A percentile compares a stretch with the other conserved stretches of the same genome.
Conservation (phyloP, 2,329 filamentous ascomycete species). For the Fusarium heterosporum region DNA sequence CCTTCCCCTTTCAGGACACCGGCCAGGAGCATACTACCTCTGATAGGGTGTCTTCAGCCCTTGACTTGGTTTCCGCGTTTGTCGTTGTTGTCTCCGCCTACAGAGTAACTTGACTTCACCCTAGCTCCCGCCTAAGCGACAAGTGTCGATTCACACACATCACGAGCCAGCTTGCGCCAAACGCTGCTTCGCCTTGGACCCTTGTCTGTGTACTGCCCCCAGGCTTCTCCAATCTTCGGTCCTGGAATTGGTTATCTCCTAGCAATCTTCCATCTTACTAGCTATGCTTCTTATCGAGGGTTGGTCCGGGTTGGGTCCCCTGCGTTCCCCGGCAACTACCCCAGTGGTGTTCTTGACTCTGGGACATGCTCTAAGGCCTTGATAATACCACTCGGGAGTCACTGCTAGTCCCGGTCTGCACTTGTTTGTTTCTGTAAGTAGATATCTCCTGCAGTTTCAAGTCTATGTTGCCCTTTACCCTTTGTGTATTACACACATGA, state of each 20-base stretch:
- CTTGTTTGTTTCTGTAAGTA: slow-evolving; percentile 19
- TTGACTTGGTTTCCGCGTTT: slow-evolving; percentile 34
- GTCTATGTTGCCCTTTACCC: slow-evolving; percentile 32
- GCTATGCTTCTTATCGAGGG: slow-evolving; percentile 29
- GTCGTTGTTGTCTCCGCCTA: slow-evolving; percentile 11
- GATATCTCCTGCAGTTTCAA: slow-evolving; percentile 38
- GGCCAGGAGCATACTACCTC: slow-evolving; percentile 30
- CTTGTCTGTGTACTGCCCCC: slow-evolving; percentile 20
- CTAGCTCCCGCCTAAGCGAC: slow-evolving; percentile 25
- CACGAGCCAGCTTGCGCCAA: slow-evolving; percentile 42
- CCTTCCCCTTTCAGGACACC: slow-evolving; percentile 42
- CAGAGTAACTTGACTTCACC: slow-evolving; percentile 14
- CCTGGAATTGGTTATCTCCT: slow-evolving; percentile 19
- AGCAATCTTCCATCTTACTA: slow-evolving; percentile 26
- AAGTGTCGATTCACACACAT: slow-evolving; percentile 38
- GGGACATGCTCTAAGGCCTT: slow-evolving; percentile 45
- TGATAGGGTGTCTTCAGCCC: slow-evolving; percentile 19
- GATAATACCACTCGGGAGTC: slow-evolving; percentile 38
- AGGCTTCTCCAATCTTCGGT: slow-evolving; percentile 23
- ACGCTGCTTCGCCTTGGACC: slow-evolving; percentile 42
- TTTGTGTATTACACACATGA: slow-evolving; percentile 37
- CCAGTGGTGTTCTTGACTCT: slow-evolving; percentile 32
- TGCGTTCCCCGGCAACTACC: slow-evolving; percentile 34
- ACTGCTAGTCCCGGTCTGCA: slow-evolving; percentile 15
- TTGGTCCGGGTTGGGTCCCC: slow-evolving; percentile 26